Evolutionary conservation across 768 basidiomycete genomes (phyloP).

Genomic region (Boletus speciosus): DNA sequence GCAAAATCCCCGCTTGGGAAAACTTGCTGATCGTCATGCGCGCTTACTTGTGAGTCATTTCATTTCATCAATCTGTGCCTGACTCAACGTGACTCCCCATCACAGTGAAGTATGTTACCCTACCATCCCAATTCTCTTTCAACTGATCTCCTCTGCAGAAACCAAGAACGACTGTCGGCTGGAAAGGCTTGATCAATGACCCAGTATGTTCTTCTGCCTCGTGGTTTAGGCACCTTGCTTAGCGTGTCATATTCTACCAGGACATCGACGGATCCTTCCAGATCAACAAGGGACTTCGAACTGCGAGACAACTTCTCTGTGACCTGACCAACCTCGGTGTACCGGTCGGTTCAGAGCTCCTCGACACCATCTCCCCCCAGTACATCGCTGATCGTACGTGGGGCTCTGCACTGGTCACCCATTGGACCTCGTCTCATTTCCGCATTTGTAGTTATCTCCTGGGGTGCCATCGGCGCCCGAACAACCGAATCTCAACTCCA

Average conservation of each 20-base stretch:
- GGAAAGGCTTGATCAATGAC: slow-evolving; percentile 95
- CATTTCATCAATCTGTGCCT: slow-evolving; percentile 5
- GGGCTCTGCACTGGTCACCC: neutral
- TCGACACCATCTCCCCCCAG: slow-evolving; percentile 83
- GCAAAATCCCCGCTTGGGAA: slow-evolving; percentile 60
- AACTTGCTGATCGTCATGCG: slow-evolving; percentile 94
- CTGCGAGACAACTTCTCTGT: slow-evolving; percentile 83
- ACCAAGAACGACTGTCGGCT: slow-evolving; percentile 96
- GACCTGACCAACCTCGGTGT: slow-evolving; percentile 88
- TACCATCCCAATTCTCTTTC: neutral
- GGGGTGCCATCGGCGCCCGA: slow-evolving; percentile 96
- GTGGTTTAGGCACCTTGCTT: neutral
- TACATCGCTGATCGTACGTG: slow-evolving; percentile 73
- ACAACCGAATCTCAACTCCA: slow-evolving; percentile 98
- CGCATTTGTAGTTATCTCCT: slow-evolving; percentile 57
- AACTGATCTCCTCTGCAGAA: slow-evolving; percentile 49
- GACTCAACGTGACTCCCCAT: slow-evolving; percentile 34
- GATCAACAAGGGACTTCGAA: slow-evolving; percentile 95
- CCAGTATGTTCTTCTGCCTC: slow-evolving; percentile 40
- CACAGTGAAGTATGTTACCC: slow-evolving; percentile 37
- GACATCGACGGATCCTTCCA: slow-evolving; percentile 91
- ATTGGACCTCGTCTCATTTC: neutral
- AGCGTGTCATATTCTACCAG: slow-evolving; percentile 5
- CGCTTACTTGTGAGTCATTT: slow-evolving; percentile 83
- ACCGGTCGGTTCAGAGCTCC: slow-evolving; percentile 91